Evolutionary conservation across 352 stramenopile genomes (phyloP).

Genomic region (Blastocystis hominis): DNA sequence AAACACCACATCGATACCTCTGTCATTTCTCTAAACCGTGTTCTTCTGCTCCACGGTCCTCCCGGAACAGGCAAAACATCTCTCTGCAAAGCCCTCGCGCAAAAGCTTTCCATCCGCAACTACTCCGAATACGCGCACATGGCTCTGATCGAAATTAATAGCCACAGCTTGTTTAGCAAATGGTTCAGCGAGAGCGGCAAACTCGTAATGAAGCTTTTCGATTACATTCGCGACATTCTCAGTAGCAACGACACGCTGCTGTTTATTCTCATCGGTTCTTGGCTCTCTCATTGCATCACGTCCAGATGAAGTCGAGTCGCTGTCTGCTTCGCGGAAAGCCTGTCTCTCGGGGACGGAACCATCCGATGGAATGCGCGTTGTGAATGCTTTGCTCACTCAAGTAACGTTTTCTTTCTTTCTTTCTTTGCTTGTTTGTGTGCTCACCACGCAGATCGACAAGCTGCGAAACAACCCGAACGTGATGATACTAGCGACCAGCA

Average conservation of each 20-base stretch:
- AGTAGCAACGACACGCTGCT: conserved; percentile 76
- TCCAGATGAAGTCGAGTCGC: conserved; percentile 77
- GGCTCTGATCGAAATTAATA: conserved; percentile 79
- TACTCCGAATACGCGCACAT: conserved; percentile 68
- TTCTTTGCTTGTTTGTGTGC: background rate
- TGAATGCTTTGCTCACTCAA: conserved; percentile 80
- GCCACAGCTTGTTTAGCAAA: conserved; percentile 79
- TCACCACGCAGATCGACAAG: conserved; percentile 65
- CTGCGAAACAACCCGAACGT: conserved; percentile 75
- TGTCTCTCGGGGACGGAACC: conserved; percentile 72
- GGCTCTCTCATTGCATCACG: background rate
- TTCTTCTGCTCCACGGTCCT: conserved; percentile 79
- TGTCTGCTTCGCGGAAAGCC: conserved; percentile 72
- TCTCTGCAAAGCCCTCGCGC: conserved; percentile 77
- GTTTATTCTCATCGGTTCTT: conserved; percentile 73
- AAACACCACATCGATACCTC: conserved; percentile 73
- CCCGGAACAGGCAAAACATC: conserved; percentile 83
- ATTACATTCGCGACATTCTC: conserved; percentile 77
- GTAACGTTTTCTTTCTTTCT: background rate
- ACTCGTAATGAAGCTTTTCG: conserved; percentile 80
- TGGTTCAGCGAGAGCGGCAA: conserved; percentile 87
- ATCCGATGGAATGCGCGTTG: conserved; percentile 78
- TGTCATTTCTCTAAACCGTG: conserved; percentile 80
- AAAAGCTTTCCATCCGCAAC: conserved; percentile 80
- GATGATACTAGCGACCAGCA: conserved; percentile 82